Percentiles rank a stretch among this genome's conserved stretches.
Conservation (phyloP, 805 yeast species). For the Nematodospora valgi region DNA sequence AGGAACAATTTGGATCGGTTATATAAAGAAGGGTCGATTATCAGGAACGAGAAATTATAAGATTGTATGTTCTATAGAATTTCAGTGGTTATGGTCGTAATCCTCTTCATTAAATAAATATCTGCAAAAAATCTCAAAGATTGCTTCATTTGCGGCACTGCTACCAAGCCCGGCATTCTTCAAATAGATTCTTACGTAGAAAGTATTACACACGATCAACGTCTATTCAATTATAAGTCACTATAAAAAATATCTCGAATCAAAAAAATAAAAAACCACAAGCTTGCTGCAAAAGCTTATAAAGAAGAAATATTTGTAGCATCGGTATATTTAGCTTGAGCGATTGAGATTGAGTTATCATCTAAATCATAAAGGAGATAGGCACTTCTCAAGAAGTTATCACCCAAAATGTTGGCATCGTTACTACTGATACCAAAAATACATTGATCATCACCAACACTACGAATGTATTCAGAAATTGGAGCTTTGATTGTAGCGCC, state of each 20-base stretch:
- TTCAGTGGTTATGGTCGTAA: too few species aligned
- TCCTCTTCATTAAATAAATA: too few species aligned
- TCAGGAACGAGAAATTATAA: conserved; percentile 18
- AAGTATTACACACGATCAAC: too few species aligned
- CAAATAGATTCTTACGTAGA: too few species aligned
- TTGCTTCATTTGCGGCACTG: too few species aligned
- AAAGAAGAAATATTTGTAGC: conserved; percentile 14
- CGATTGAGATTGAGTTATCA: conserved; percentile 52
- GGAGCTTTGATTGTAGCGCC: conserved; percentile 45
- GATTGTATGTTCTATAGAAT: too few species aligned
- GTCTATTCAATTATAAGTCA: too few species aligned
- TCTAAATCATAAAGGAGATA: conserved; percentile 66
- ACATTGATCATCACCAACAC: conserved; percentile 16
- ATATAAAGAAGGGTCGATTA: conserved; percentile 35
- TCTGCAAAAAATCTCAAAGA: too few species aligned
- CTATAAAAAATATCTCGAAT: too few species aligned
- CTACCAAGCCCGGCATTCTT: too few species aligned
- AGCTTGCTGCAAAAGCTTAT: too few species aligned
- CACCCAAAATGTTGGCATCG: conserved; percentile 45
- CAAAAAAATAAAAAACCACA: too few species aligned
- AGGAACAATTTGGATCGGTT: conserved; percentile 22
- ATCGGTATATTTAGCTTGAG: conserved; percentile 25
- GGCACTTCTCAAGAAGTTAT: conserved; percentile 58
- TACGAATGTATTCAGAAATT: conserved; percentile 20
- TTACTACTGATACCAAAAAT: conserved; percentile 20